A percentile compares a stretch with the other conserved stretches of the same genome.
These are phyloP conservation scores for Hortiboletus campestris DNA, from an alignment of 768 basidiomycete species.

Conservation along the genomic window DNA sequence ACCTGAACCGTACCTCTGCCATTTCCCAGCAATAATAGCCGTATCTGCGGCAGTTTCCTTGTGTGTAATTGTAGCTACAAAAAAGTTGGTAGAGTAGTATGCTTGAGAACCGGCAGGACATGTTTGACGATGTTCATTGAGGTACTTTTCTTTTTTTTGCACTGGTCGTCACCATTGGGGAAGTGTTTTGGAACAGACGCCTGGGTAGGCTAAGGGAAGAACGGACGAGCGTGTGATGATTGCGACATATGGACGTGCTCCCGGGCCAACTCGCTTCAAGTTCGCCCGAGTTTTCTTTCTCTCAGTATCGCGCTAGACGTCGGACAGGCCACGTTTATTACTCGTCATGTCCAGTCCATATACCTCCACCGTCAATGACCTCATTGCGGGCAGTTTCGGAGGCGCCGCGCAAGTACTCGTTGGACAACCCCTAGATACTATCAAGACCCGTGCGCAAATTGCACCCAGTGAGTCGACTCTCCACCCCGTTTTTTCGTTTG, in stretches of 20 bases:
- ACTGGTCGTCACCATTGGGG: no score
- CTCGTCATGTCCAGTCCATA: slow-evolving; percentile 25
- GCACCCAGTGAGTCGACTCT: slow-evolving; percentile 64
- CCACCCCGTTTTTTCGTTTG: background rate
- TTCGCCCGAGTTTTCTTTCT: background rate
- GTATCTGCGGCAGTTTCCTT: no score
- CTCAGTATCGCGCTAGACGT: background rate
- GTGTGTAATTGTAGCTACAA: no score
- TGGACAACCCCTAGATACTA: slow-evolving; percentile 88
- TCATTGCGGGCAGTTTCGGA: slow-evolving; percentile 84
- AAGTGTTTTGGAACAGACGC: no score
- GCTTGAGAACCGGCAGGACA: no score
- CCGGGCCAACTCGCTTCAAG: no score
- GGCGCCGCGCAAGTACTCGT: slow-evolving; percentile 95
- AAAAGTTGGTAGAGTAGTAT: no score
- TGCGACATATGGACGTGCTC: background rate
- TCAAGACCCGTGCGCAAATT: slow-evolving; percentile 87
- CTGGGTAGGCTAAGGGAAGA: no score
- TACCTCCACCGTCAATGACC: slow-evolving; percentile 70
- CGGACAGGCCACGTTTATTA: background rate
- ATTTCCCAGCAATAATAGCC: no score
- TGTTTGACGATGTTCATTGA: no score
- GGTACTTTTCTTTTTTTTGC: no score
- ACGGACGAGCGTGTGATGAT: background rate
- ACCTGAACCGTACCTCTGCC: no score